Base-by-base conservation (phyloP, 2,329 filamentous ascomycete species). In the Penicillium palitans region DNA sequence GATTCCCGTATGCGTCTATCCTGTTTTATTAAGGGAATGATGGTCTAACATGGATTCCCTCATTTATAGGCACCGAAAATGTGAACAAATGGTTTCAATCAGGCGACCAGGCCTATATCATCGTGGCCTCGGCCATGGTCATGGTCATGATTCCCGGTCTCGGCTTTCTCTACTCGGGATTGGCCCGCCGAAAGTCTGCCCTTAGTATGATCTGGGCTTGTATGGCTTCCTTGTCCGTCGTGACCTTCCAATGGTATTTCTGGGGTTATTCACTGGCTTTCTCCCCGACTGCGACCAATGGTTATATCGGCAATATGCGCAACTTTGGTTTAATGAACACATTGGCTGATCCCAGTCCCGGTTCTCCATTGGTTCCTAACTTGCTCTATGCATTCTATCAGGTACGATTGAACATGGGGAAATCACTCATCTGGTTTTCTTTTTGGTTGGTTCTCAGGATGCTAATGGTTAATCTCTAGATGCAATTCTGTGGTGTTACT, bases 161-260 rank as follows among this genome's bases (percentile, higher is more conserved):
- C 69, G 93, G 91, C 56, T 97, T 99, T 79, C 87, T 99, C 65
- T 99, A 99, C 81, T 97, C 93, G 13, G 95, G 95, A 66, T 88
- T 98, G 66, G 93, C 95, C n/a, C 89, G 95, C 66, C 87, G 95
- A 82, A 99, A 99, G 82, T 98, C 95, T 6, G 95, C 95, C 31
- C 84, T 99, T 44, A 96, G 92, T 64, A 89, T 98, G 82, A 95
- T 99, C 72, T 98, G 93, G 91, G 92, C 93, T 15, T 92, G 90
- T 79, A 96, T 99, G 90, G 93, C 90, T 75, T 95, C 92, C 47
- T 90, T 90, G 73, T 93, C 90, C 48, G 87, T 98, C 72, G 84
- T 97, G 74, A 89, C 90, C 57, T 97, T 99, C 81, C 95, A 99
- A 80, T 99, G 95, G 95, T 98, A 97, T 73, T 97, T 99, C 77